A percentile compares a stretch with the other conserved stretches of the same genome.
phyloP scores from a whole-genome alignment of 352 stramenopile genomes.

The Phytophthora chlamydospora region DNA sequence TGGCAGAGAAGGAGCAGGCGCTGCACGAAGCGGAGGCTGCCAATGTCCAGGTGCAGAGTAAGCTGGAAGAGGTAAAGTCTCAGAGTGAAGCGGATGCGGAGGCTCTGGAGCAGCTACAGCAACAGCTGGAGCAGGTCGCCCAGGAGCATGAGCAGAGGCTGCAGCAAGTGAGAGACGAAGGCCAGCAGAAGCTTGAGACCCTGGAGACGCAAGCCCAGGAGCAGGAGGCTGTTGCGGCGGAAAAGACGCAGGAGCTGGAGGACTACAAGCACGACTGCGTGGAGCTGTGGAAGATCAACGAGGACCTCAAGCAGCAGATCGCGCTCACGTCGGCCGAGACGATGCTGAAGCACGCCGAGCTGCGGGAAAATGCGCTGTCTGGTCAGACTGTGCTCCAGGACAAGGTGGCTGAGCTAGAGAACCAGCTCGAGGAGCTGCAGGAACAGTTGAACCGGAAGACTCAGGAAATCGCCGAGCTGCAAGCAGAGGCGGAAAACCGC shows the following conservation, averaged over 20 bases:
- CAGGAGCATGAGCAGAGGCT: conserved; percentile 32
- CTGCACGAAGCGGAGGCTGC: conserved; percentile 26
- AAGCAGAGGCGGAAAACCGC: conserved; percentile 32
- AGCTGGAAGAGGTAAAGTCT: conserved; percentile 39
- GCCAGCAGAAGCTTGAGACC: conserved; percentile 19
- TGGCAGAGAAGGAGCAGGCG: conserved; percentile 43
- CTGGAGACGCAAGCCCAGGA: conserved; percentile 33
- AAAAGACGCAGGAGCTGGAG: conserved; percentile 63
- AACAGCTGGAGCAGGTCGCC: conserved; percentile 22
- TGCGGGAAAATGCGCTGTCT: conserved; percentile 62
- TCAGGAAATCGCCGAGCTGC: conserved; percentile 51
- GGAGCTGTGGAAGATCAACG: conserved; percentile 79
- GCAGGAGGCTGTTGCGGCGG: conserved; percentile 28
- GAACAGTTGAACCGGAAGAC: conserved; percentile 67
- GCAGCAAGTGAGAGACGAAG: conserved; percentile 23
- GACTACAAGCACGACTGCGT: conserved; percentile 86
- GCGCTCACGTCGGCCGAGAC: conserved; percentile 58
- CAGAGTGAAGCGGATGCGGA: conserved; percentile 23
- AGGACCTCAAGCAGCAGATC: conserved; percentile 82
- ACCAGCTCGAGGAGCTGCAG: conserved; percentile 61
- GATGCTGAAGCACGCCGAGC: conserved; percentile 63
- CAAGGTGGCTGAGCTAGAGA: conserved; percentile 67
- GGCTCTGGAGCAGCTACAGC: conserved; percentile 22
- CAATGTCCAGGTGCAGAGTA: conserved; percentile 17
- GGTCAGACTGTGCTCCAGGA: conserved; percentile 52